These are phyloP conservation scores for Podospora pseudocomata DNA, from an alignment of 495 filamentous ascomycete species.

Conservation along the genomic window DNA sequence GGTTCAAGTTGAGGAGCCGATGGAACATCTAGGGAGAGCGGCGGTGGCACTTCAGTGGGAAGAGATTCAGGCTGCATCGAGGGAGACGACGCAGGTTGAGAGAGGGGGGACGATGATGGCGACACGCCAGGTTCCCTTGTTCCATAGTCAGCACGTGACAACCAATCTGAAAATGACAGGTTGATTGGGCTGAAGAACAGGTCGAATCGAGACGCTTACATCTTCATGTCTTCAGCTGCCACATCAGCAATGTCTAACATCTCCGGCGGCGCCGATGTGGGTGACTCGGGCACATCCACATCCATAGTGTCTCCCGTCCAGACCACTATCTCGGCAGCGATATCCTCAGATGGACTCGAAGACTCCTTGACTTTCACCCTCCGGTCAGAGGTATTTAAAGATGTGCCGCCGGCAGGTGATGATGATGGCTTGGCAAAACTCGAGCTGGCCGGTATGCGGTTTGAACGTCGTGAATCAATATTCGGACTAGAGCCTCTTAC, in stretches of 20 bases:
- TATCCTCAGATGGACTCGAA: conserved; percentile 21
- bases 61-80: neutral
- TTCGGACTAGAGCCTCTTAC: conserved; percentile 21
- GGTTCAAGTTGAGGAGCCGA: neutral
- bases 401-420: conserved; percentile 14
- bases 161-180: neutral
- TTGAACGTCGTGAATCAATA: conserved; percentile 21
- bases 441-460: conserved; percentile 16
- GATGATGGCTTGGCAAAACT: conserved; percentile 20
- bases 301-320: conserved; percentile 36
- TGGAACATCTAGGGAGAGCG: neutral
- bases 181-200: neutral
- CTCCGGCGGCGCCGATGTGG: neutral
- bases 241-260: neutral
- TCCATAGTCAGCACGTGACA: neutral
- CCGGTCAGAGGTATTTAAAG: conserved; percentile 3
- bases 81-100: neutral
- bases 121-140: neutral
- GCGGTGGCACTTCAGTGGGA: neutral
- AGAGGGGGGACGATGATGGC: neutral
- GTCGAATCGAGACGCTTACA: neutral
- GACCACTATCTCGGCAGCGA: conserved; percentile 39
- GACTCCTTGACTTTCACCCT: conserved; percentile 6
- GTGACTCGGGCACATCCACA: conserved; percentile 17
- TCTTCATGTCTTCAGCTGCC: neutral